A percentile compares a stretch with the other conserved stretches of the same genome.
phyloP scores from a whole-genome alignment of 129 eudicot genomes.

The Centaurea solstitialis region DNA sequence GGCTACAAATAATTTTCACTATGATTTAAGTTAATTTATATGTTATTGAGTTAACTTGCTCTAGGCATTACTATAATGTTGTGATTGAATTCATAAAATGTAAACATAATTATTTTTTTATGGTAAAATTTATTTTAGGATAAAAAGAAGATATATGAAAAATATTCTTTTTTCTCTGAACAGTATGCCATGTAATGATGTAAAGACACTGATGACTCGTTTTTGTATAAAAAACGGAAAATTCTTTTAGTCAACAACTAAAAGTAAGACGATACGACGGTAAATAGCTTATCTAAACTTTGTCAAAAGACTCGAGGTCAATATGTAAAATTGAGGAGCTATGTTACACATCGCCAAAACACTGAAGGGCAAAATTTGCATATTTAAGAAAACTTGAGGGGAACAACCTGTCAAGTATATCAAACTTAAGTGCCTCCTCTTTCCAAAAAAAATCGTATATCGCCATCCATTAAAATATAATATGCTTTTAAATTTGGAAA shows the following conservation, averaged over 20 bases:
- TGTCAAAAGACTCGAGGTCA: not conserved
- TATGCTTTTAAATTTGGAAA: not conserved
- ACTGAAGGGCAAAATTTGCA: constrained; percentile 9
- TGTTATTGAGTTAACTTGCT: too few species aligned
- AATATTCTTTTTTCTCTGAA: too few species aligned
- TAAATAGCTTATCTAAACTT: not conserved
- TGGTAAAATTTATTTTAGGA: too few species aligned
- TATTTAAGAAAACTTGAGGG: constrained; percentile 6
- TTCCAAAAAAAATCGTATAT: constrained; percentile 7
- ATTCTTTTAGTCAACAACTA: not conserved
- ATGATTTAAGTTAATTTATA: too few species aligned
- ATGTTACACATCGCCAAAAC: not conserved
- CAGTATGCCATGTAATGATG: not conserved
- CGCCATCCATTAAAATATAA: not conserved
- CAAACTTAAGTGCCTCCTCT: not conserved
- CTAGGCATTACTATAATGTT: too few species aligned
- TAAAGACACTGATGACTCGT: too few species aligned
- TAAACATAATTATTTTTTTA: too few species aligned
- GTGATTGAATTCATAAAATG: too few species aligned
- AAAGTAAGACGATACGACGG: not conserved
- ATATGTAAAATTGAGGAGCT: not conserved
- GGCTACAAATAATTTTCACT: too few species aligned
- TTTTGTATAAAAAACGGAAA: too few species aligned
- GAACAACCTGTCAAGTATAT: constrained; percentile 6
- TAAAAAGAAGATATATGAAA: too few species aligned